These are phyloP conservation scores for Luzula sylvatica DNA, from an alignment of 176 grass and related monocot genomes.

Conservation along the genomic window DNA sequence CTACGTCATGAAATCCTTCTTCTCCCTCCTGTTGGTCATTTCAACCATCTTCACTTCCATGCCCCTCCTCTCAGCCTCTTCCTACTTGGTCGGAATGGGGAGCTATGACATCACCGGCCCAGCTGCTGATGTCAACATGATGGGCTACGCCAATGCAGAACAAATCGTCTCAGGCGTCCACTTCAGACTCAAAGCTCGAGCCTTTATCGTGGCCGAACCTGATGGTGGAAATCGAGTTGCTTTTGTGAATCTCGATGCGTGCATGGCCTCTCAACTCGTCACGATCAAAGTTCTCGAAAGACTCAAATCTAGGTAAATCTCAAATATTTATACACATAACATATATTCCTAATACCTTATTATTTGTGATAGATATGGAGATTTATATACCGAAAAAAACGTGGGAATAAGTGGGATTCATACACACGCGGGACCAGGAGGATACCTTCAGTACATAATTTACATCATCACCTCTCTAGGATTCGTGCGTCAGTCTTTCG, in stretches of 20 bases:
- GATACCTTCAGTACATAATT: constrained; percentile 92
- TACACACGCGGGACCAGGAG: constrained; percentile 89
- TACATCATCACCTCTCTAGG: constrained; percentile 96
- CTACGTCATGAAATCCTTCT: constrained; percentile 26
- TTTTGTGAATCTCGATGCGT: constrained; percentile 99
- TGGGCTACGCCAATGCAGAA: constrained; percentile 92
- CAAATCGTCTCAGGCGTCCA: constrained; percentile 81
- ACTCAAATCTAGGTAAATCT: constrained; percentile 67
- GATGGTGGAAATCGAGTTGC: constrained; percentile 55
- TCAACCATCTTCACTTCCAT: constrained; percentile 39
- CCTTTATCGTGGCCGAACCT: constrained; percentile 87
- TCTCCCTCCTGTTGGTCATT: constrained; percentile 45
- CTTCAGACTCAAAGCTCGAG: constrained; percentile 87
- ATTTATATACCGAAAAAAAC: constrained; percentile 77
- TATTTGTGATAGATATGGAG: constrained; percentile 62
- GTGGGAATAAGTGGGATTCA: constrained; percentile 94
- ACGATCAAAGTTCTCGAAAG: constrained; percentile 88
- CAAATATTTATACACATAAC: neutral
- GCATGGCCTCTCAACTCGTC: constrained; percentile 92
- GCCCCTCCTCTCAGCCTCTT: constrained; percentile 35
- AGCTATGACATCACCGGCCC: constrained; percentile 96
- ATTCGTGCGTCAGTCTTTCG: constrained; percentile 91
- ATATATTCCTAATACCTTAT: too few species aligned
- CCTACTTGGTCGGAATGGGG: constrained; percentile 72
- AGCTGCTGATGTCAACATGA: constrained; percentile 98